These are phyloP conservation scores for Phyllosticta citriasiana DNA, from an alignment of 2,329 filamentous ascomycete genomes.

Conservation along the genomic window DNA sequence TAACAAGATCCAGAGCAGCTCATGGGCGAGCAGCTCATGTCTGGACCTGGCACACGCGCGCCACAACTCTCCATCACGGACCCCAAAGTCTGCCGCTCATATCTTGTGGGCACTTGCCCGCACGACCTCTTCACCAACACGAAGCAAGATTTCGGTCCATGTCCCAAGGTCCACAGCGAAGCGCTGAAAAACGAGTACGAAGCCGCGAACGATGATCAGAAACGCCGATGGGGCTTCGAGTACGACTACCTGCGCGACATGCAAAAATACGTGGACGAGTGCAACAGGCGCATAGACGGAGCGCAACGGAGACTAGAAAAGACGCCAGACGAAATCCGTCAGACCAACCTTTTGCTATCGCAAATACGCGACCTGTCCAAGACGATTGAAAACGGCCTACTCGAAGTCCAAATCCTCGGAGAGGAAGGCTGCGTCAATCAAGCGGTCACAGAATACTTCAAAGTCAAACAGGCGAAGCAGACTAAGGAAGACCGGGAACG, in stretches of 20 bases:
- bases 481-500: slow-evolving; percentile 75
- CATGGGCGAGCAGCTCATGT: slow-evolving; percentile 66
- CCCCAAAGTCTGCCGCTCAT: slow-evolving; percentile 88
- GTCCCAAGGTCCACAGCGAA: slow-evolving; percentile 80
- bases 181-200: slow-evolving; percentile 85
- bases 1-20: slow-evolving; percentile 60
- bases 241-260: slow-evolving; percentile 96
- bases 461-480: slow-evolving; percentile 68
- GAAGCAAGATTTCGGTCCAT: slow-evolving; percentile 90
- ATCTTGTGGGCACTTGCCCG: slow-evolving; percentile 85
- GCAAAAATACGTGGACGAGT: slow-evolving; percentile 93
- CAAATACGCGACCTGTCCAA: slow-evolving; percentile 70
- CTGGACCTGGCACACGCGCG: slow-evolving; percentile 61
- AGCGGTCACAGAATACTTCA: slow-evolving; percentile 80
- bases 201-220: slow-evolving; percentile 57
- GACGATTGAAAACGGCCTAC: slow-evolving; percentile 69
- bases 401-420: slow-evolving; percentile 78
- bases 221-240: slow-evolving; percentile 77
- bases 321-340: slow-evolving; percentile 92
- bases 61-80: slow-evolving; percentile 82
- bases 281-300: slow-evolving; percentile 84
- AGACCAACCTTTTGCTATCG: slow-evolving; percentile 85
- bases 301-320: slow-evolving; percentile 89
- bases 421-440: slow-evolving; percentile 71
- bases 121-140: slow-evolving; percentile 99